Evolutionary conservation across 371 early-diverging fungal species (phyloP), one percentile per base, ranked within the genome.

Genomic region (Rhizomucor pusillus): DNA sequence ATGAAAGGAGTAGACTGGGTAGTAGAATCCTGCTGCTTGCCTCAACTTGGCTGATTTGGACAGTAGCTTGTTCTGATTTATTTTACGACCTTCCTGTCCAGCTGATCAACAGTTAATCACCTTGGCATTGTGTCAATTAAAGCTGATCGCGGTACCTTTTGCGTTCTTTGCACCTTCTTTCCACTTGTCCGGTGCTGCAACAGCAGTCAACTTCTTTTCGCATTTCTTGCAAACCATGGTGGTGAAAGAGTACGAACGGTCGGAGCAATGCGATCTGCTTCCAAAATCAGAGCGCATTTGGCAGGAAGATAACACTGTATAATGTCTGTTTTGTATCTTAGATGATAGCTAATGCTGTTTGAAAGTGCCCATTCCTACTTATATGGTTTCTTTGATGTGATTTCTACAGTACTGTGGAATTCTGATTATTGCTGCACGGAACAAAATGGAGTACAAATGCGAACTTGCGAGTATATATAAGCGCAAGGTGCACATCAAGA

Each of bases 21-120:
- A 50, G 25, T 7, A 13, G 29, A 5, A 7, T 29, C 7, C 29
- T 29, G 29, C 7, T 29, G 57, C 61, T 66, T 77, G 68, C 76
- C 76, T 71, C 63, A 69, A 63, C 59, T 85, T 87, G 11, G 71
- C 71, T 9, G 74, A 68, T 64, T 78, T 78, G 13, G 86, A 84
- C 24, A 89, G 64, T 9, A 89, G 73, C 46, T 86, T 89, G 63
- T 90, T 89, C 56, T 84, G 83, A 62, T 82, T 80, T 20, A 87
- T 44, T 52, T 82, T 85, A 53, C 88, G 79, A 29, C 82, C 84
- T 20, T 62, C 71, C 22, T 66, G 56, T 10, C 75, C 75, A 56
- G 66, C 79, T 78, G 25, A 29, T 19, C 34, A 37, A 25, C 14
- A 14, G 50, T 11, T 5, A 51, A 22, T 29, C 29, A 29, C 29